Conservation (phyloP, 2,329 filamentous ascomycete genomes). For the Aspergillus pseudoviridinutans region DNA sequence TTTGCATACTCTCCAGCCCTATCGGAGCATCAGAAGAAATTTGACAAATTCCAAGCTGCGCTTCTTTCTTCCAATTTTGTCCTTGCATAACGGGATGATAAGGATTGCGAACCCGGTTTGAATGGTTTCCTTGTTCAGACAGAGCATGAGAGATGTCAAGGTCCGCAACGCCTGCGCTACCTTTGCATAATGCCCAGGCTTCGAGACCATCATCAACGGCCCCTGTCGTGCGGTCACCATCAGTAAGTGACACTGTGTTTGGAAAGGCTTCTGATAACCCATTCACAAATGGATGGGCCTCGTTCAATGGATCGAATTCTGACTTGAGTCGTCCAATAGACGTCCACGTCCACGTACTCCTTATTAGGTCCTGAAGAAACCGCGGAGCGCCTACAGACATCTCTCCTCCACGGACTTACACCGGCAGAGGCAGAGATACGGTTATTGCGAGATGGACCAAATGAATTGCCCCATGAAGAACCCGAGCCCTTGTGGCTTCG, state of each 20-base stretch:
- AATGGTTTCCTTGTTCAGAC: slow-evolving; percentile 12
- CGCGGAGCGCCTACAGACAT: slow-evolving; percentile 73
- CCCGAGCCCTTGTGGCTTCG: slow-evolving; percentile 93
- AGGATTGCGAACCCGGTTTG: slow-evolving; percentile 15
- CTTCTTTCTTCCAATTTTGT: not conserved
- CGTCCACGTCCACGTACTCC: slow-evolving; percentile 51
- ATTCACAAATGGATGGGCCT: not conserved
- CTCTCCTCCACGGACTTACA: slow-evolving; percentile 75
- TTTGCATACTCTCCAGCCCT: slow-evolving; percentile 11
- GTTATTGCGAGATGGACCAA: slow-evolving; percentile 76
- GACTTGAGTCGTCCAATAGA: slow-evolving; percentile 20
- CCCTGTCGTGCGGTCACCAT: slow-evolving; percentile 26
- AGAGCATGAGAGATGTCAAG: slow-evolving; percentile 59
- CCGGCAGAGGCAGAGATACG: slow-evolving; percentile 76
- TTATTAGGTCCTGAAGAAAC: slow-evolving; percentile 73
- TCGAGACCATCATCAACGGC: slow-evolving; percentile 28
- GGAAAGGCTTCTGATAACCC: not conserved
- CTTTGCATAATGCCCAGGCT: slow-evolving; percentile 51
- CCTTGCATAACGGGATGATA: slow-evolving; percentile 24
- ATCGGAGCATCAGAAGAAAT: not conserved
- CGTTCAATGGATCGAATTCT: slow-evolving; percentile 14
- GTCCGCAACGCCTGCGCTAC: slow-evolving; percentile 55
- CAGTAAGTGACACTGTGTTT: slow-evolving; percentile 25
- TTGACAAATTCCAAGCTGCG: not conserved
- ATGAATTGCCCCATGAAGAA: slow-evolving; percentile 90